Conservation (phyloP, 2,329 filamentous ascomycete species). For the Neurospora sp. region DNA sequence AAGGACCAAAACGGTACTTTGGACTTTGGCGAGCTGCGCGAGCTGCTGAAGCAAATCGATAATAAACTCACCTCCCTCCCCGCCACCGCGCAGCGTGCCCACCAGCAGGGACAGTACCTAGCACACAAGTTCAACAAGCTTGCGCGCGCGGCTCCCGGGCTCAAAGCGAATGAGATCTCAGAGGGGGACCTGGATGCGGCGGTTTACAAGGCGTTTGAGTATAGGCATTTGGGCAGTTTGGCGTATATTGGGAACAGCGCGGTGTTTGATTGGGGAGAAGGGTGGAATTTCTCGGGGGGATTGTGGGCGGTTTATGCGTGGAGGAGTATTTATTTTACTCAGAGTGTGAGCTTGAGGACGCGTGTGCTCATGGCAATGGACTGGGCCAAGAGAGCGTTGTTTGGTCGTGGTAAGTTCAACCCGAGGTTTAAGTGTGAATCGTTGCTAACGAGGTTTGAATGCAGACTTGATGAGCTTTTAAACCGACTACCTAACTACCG, state of each 20-base stretch:
- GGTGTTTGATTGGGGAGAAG: constrained; percentile 79
- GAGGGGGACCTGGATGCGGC: constrained; percentile 89
- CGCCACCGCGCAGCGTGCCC: constrained; percentile 89
- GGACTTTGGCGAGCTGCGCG: constrained; percentile 83
- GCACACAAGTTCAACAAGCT: constrained; percentile 91
- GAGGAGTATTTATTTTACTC: constrained; percentile 93
- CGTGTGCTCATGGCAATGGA: constrained; percentile 90
- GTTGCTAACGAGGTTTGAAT: constrained; percentile 1
- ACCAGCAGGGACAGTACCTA: constrained; percentile 91
- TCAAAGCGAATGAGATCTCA: constrained; percentile 69
- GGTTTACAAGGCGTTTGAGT: constrained; percentile 90
- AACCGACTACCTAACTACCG: not conserved
- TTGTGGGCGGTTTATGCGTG: constrained; percentile 92
- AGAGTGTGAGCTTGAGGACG: constrained; percentile 90
- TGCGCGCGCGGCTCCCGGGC: constrained; percentile 63
- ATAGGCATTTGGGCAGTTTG: constrained; percentile 80
- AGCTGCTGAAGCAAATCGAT: constrained; percentile 87
- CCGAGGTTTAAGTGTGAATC: not conserved
- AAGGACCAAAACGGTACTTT: constrained; percentile 87
- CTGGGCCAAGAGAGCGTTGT: constrained; percentile 92
- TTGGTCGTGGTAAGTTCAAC: constrained; percentile 72
- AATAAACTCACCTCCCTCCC: constrained; percentile 88
- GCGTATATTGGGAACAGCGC: constrained; percentile 96
- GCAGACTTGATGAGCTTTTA: constrained; percentile 29
- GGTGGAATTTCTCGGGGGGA: constrained; percentile 70